Conservation (phyloP, 352 stramenopile species). For the Phytophthora fragariae region DNA sequence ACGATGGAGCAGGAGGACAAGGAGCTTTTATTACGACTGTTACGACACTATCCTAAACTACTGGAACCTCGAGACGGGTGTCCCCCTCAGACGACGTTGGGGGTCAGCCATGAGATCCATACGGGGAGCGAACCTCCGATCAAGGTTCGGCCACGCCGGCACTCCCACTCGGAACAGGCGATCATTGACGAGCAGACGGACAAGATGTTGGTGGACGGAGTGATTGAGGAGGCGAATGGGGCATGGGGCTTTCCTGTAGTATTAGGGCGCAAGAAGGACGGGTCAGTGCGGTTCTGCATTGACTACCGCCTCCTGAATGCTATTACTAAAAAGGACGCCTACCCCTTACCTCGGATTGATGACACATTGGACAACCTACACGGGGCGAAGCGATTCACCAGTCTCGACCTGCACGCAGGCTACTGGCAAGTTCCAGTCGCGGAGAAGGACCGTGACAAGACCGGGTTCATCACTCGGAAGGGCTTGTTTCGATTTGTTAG, state of each 20-base stretch:
- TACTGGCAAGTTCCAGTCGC: too few species aligned
- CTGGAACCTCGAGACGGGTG: not conserved
- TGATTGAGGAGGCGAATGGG: not conserved
- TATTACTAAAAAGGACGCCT: not conserved
- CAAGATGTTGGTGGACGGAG: not conserved
- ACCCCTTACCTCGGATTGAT: not conserved
- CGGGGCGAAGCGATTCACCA: too few species aligned
- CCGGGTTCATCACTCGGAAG: too few species aligned
- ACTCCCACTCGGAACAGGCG: not conserved
- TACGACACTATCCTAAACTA: not conserved
- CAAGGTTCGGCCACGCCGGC: not conserved
- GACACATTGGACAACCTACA: not conserved
- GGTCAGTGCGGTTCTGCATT: not conserved
- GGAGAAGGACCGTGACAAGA: too few species aligned
- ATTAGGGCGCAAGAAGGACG: not conserved
- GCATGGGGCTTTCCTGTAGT: not conserved
- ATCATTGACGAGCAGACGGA: not conserved
- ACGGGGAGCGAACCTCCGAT: not conserved
- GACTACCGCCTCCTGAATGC: not conserved
- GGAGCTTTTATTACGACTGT: not conserved
- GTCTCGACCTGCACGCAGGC: too few species aligned
- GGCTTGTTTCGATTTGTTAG: too few species aligned
- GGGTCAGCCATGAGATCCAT: not conserved
- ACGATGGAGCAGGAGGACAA: not conserved
- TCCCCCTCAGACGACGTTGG: too few species aligned